Evolutionary conservation across 164 flowering plant genomes (phyloP).

Genomic region (Nymphaea thermarum): DNA sequence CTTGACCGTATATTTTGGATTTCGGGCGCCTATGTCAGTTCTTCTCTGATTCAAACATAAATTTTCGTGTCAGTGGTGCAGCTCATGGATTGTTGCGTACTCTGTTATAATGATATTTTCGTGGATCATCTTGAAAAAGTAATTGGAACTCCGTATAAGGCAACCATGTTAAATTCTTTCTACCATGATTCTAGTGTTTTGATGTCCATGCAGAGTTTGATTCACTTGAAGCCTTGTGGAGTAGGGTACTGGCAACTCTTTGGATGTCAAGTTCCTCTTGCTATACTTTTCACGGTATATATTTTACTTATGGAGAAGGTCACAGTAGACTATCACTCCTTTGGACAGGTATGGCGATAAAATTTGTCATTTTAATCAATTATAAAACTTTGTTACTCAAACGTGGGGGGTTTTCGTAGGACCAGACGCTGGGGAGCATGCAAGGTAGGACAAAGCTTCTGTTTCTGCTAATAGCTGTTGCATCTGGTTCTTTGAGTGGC

Average conservation of each 20-base stretch:
- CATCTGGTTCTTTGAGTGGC: slow-evolving; percentile 61
- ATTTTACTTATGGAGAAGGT: slow-evolving; percentile 14
- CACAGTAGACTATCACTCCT: slow-evolving; percentile 4
- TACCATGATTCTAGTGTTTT: background rate
- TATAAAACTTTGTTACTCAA: background rate
- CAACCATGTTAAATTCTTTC: background rate
- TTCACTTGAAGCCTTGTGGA: slow-evolving; percentile 40
- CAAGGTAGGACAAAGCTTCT: slow-evolving; percentile 11
- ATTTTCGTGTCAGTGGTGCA: background rate
- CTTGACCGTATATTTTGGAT: too few species aligned
- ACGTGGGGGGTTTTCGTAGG: background rate
- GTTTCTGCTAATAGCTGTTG: slow-evolving; percentile 50
- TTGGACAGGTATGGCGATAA: slow-evolving; percentile 18
- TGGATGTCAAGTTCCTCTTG: slow-evolving; percentile 47
- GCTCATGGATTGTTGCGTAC: background rate
- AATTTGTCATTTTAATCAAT: background rate
- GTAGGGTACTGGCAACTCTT: slow-evolving; percentile 44
- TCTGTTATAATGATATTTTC: too few species aligned
- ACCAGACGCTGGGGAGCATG: background rate
- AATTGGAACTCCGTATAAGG: too few species aligned
- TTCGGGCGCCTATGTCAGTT: too few species aligned
- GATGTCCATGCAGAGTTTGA: slow-evolving; percentile 28
- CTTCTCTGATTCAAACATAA: background rate
- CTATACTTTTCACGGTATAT: slow-evolving; percentile 38
- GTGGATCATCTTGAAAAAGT: too few species aligned